Base-by-base conservation (phyloP, 208 protist genomes). In the Trypanosoma melophagium region DNA sequence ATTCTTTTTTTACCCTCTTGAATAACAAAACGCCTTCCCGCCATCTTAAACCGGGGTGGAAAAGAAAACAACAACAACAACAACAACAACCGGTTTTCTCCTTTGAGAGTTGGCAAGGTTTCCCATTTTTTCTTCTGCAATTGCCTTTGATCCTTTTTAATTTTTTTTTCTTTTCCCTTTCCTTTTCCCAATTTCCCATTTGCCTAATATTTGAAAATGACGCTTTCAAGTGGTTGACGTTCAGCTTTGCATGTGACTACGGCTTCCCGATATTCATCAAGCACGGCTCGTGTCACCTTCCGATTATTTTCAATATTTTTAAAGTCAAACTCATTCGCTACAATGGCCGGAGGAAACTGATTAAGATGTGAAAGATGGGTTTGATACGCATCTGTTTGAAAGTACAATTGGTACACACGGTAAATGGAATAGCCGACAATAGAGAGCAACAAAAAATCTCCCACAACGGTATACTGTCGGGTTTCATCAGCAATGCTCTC, bases 321-420 rank as follows among this genome's bases (percentile, higher is more conserved):
- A 55, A 96, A 96, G 70, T 93, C 84, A 52, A 96, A 96, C 14
- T 94, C 84, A 71, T 96, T 92, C 0, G 90, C 90, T 50, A 96
- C 84, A 60, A 96, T 91, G 9, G 90, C 90, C 7, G 90, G 90
- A 1, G 90, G 90, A 49, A 76, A 63, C 60, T 85, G 84, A 53
- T 72, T 92, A 13, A 93, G 68, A 52, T 82, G 69, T 65, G 77
- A 84, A 31, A 89, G 64, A 41, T 90, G 90, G 12, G 90, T 94
- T 58, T 92, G 87, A 60, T 96, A 94, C 0, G 69, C 77, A 44
- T 90, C 83, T 56, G 65, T 83, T 35, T 76, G 76, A 42, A 77
- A 78, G n/a, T 73, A 76, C 47, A 93, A 63, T 31, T 81, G 66
- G 66, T 80, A 92, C n/a, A 91, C 60, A 35, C 90, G 81, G 58